Percentiles rank a stretch among this genome's conserved stretches.
phyloP scores from a whole-genome alignment of 306 rosid species.

The Trifolium pratense region DNA sequence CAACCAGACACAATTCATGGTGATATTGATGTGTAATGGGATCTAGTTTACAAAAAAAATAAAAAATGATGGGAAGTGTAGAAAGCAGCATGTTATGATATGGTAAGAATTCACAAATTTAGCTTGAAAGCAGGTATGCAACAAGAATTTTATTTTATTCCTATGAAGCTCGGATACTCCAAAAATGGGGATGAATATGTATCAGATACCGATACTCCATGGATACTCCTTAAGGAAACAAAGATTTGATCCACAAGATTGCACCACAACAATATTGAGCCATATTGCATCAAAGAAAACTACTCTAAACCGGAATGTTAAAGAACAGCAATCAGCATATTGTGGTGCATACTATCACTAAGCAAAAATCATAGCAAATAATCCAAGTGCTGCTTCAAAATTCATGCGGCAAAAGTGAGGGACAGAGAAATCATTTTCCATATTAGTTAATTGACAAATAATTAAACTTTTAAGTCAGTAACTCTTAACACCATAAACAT shows the following conservation, averaged over 20 bases:
- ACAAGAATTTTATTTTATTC: background rate
- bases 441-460: conserved; percentile 1
- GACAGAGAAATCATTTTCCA: conserved; percentile 23
- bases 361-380: background rate
- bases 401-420: background rate
- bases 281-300: conserved; percentile 25
- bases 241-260: conserved; percentile 3
- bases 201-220: too few relatives aligned
- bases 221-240: background rate
- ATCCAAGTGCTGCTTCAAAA: conserved; percentile 7
- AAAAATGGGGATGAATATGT: too few relatives aligned
- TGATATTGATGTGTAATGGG: background rate
- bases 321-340: conserved; percentile 6
- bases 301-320: background rate
- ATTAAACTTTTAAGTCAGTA: conserved; percentile 11
- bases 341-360: background rate
- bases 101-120: background rate
- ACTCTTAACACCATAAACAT: too few relatives aligned
- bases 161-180: too few relatives aligned
- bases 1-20: background rate
- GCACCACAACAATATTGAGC: conserved; percentile 26
- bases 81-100: conserved; percentile 1
- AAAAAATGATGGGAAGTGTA: conserved; percentile 11
- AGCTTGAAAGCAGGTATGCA: conserved; percentile 27
- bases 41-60: background rate